phyloP scores from a whole-genome alignment of 352 stramenopile genomes.

The Pythium biforme region DNA sequence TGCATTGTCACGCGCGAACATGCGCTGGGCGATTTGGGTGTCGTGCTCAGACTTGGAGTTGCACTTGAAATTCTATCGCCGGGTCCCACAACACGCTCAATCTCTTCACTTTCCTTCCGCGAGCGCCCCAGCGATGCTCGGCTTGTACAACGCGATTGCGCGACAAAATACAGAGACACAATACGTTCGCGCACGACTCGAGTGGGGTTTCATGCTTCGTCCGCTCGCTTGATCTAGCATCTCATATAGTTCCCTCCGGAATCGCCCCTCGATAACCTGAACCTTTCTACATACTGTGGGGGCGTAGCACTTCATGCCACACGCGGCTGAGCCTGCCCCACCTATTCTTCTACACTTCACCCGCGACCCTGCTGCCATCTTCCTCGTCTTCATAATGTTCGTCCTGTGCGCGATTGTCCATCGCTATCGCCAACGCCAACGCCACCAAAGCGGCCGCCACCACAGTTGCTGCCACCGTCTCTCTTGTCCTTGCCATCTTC shows the following conservation, averaged over 20 bases:
- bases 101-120: background rate
- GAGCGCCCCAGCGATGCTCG: background rate
- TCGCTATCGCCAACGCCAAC: constrained; percentile 22
- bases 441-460: constrained; percentile 21
- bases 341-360: constrained; percentile 3
- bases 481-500: background rate
- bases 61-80: background rate
- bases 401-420: background rate
- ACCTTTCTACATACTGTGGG: constrained; percentile 19
- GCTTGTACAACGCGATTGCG: background rate
- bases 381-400: constrained; percentile 1
- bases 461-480: constrained; percentile 4
- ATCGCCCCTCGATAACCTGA: constrained; percentile 3
- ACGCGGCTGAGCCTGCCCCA: background rate
- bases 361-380: background rate
- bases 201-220: constrained; percentile 18
- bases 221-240: constrained; percentile 21
- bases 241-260: constrained; percentile 9
- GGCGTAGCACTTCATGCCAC: background rate
- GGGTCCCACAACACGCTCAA: background rate
- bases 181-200: constrained; percentile 1
- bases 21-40: background rate
- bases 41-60: constrained; percentile 9
- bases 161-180: constrained; percentile 9
- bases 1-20: constrained; percentile 1